These are phyloP conservation scores for Dissophora globulifera DNA, from an alignment of 192 early-diverging fungal species.

Conservation along the genomic window DNA sequence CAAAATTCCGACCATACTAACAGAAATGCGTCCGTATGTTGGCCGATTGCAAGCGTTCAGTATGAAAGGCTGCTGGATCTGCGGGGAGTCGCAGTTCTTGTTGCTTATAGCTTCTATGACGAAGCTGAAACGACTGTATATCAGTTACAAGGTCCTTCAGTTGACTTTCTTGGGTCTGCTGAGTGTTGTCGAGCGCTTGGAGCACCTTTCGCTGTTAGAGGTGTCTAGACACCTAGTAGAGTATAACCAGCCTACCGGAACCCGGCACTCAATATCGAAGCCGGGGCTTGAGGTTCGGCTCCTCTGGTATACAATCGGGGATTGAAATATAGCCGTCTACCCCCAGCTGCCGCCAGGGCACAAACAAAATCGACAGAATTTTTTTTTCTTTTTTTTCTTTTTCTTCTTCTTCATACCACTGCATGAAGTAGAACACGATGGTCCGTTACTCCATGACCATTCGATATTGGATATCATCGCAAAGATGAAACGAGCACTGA, in stretches of 20 bases:
- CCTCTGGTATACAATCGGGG: too few relatives aligned
- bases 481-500: conserved; percentile 41
- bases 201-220: background rate
- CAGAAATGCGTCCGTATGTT: background rate
- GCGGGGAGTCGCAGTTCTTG: too few relatives aligned
- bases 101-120: too few relatives aligned
- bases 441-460: conserved; percentile 14
- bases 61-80: background rate
- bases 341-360: too few relatives aligned
- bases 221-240: background rate
- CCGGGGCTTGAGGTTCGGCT: too few relatives aligned
- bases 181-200: background rate
- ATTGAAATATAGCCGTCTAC: too few relatives aligned
- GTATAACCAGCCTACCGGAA: too few relatives aligned
- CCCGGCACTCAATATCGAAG: too few relatives aligned
- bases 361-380: too few relatives aligned
- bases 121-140: too few relatives aligned
- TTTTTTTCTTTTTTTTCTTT: background rate
- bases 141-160: background rate
- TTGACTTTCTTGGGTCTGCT: background rate
- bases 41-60: background rate
- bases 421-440: conserved; percentile 52
- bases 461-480: conserved; percentile 52
- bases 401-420: conserved; percentile 19
- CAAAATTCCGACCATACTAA: background rate